Percentiles rank a stretch among this genome's conserved stretches.
phyloP scores from a whole-genome alignment of 2,329 filamentous ascomycete species.

The Aspergillus transmontanensis region DNA sequence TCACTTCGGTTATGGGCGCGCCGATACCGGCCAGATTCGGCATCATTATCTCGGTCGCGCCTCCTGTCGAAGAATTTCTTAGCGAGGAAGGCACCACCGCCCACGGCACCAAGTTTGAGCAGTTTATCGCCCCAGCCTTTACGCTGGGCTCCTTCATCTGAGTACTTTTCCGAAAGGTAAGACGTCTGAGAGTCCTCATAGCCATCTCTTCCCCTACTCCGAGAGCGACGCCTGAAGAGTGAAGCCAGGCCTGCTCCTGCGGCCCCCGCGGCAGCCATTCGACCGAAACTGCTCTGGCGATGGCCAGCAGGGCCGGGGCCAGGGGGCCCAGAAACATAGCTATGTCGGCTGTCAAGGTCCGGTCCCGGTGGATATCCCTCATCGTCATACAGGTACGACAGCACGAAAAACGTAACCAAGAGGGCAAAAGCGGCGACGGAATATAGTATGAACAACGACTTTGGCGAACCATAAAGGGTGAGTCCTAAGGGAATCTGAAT shows the following conservation, averaged over 20 bases:
- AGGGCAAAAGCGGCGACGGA: conserved; percentile 75
- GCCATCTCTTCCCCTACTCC: conserved; percentile 47
- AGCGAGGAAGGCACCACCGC: conserved; percentile 65
- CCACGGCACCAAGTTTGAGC: conserved; percentile 60
- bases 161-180: conserved; percentile 63
- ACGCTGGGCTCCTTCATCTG: conserved; percentile 51
- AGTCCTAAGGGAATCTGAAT: conserved; percentile 86
- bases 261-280: conserved; percentile 57
- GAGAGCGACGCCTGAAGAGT: conserved; percentile 46
- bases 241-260: conserved; percentile 61
- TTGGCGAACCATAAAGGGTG: conserved; percentile 88
- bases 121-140: conserved; percentile 65
- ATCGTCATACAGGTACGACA: conserved; percentile 69
- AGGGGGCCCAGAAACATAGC: conserved; percentile 57
- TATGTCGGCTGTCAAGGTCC: conserved; percentile 61
- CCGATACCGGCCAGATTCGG: conserved; percentile 55
- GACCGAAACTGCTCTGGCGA: conserved; percentile 48
- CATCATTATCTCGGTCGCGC: conserved; percentile 55
- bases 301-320: conserved; percentile 46
- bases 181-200: conserved; percentile 56
- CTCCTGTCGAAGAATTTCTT: conserved; percentile 61
- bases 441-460: conserved; percentile 81
- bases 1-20: conserved; percentile 53
- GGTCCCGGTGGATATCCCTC: conserved; percentile 52
- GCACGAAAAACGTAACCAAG: conserved; percentile 74